Percentiles rank a stretch among this genome's conserved stretches.
Conservation (phyloP, 371 early-diverging fungal species). For the Antonospora locustae region DNA sequence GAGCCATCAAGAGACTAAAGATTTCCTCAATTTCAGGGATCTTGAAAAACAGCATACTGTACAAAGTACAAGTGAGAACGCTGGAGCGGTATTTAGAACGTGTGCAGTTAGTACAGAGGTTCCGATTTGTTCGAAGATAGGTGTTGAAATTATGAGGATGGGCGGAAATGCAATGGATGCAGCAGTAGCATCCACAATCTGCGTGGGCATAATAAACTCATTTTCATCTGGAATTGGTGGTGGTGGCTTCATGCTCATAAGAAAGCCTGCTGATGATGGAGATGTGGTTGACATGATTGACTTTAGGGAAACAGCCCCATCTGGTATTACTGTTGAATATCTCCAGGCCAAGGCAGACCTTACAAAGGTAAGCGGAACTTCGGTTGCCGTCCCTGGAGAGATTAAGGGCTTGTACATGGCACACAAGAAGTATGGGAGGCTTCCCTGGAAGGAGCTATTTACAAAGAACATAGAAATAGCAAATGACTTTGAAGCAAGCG, state of each 20-base stretch:
- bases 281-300: slow-evolving; percentile 55
- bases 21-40: too few relatives aligned
- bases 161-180: slow-evolving; percentile 92
- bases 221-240: slow-evolving; percentile 89
- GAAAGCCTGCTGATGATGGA: slow-evolving; percentile 55
- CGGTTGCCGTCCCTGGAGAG: slow-evolving; percentile 79
- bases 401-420: slow-evolving; percentile 68
- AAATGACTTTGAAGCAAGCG: slow-evolving; percentile 59
- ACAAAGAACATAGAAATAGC: slow-evolving; percentile 65
- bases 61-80: too few relatives aligned
- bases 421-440: slow-evolving; percentile 62
- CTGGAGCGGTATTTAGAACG: too few relatives aligned
- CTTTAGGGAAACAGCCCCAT: slow-evolving; percentile 76
- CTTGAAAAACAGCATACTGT: too few relatives aligned
- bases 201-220: slow-evolving; percentile 75
- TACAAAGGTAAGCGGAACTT: slow-evolving; percentile 63
- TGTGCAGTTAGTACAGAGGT: slow-evolving; percentile 62
- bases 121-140: slow-evolving; percentile 65
- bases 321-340: slow-evolving; percentile 61
- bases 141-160: slow-evolving; percentile 63
- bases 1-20: too few relatives aligned
- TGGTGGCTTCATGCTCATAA: slow-evolving; percentile 88
- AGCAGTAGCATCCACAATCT: slow-evolving; percentile 74
- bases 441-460: slow-evolving; percentile 67
- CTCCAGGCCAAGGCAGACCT: slow-evolving; percentile 58